Evolutionary conservation across 306 rosid genomes (phyloP).

Genomic region (Carpinus viminea): DNA sequence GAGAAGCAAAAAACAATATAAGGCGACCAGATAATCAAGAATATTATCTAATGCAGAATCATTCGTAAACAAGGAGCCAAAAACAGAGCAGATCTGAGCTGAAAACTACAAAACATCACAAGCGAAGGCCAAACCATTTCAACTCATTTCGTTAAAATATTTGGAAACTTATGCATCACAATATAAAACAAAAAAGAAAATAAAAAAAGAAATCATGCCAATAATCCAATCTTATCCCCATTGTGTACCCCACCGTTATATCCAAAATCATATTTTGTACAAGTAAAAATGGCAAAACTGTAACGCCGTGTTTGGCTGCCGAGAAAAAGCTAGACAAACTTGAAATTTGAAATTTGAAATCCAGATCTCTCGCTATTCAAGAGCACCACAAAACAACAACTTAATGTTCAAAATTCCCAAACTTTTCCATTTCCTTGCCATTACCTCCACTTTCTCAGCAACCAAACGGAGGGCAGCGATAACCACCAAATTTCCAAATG

Average conservation of each 20-base stretch:
- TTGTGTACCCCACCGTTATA: not conserved
- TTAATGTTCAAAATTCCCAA: not conserved
- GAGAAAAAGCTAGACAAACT: constrained; percentile 16
- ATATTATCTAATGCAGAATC: not conserved
- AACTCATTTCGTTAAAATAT: constrained; percentile 3
- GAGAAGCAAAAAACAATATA: not conserved
- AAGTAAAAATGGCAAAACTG: constrained; percentile 7
- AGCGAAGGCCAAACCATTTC: constrained; percentile 14
- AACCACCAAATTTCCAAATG: not conserved
- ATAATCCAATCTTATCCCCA: not conserved
- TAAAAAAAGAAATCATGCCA: constrained; percentile 17
- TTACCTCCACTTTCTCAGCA: constrained; percentile 27
- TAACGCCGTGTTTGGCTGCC: constrained; percentile 2
- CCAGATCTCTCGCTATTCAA: constrained; percentile 34
- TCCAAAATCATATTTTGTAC: constrained; percentile 7
- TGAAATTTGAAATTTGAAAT: not conserved
- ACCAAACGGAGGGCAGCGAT: constrained; percentile 5
- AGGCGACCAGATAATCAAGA: not conserved
- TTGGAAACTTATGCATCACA: not conserved
- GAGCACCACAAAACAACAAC: not conserved
- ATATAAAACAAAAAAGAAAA: not conserved
- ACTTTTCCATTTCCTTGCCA: not conserved
- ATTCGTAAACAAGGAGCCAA: constrained; percentile 13
- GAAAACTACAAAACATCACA: constrained; percentile 27
- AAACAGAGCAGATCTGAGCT: constrained; percentile 57